A percentile compares a stretch with the other conserved stretches of the same genome.
phyloP scores from a whole-genome alignment of 2,329 filamentous ascomycete genomes.

The Venturia nashicola region DNA sequence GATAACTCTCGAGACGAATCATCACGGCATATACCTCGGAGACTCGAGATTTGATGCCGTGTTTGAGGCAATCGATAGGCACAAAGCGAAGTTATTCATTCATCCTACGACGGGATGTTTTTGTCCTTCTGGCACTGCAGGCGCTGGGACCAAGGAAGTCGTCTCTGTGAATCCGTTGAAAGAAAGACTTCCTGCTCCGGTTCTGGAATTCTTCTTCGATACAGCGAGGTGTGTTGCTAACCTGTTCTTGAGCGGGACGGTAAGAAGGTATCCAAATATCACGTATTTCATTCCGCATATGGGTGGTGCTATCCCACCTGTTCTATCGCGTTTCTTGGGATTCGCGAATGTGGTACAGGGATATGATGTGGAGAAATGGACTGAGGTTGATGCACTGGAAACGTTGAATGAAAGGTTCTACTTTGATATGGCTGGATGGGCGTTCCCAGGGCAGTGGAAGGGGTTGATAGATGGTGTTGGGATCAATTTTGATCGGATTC shows the following conservation, averaged over 20 bases:
- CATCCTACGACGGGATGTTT: slow-evolving; percentile 41
- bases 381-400: slow-evolving; percentile 17
- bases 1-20: slow-evolving; percentile 40
- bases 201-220: slow-evolving; percentile 43
- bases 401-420: slow-evolving; percentile 32
- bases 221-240: slow-evolving; percentile 36
- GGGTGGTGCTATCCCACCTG: slow-evolving; percentile 33
- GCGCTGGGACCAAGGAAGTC: slow-evolving; percentile 9
- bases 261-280: slow-evolving; percentile 33
- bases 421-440: slow-evolving; percentile 41
- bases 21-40: slow-evolving; percentile 40
- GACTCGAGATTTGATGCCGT: slow-evolving; percentile 32
- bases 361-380: slow-evolving; percentile 17
- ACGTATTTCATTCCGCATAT: slow-evolving; percentile 37
- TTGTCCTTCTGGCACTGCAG: slow-evolving; percentile 13
- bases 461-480: slow-evolving; percentile 33
- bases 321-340: slow-evolving; percentile 32
- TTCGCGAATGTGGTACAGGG: slow-evolving; percentile 23
- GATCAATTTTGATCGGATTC: slow-evolving; percentile 24
- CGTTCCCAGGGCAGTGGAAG: slow-evolving; percentile 37
- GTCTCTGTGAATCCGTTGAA: slow-evolving; percentile 18
- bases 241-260: slow-evolving; percentile 35
- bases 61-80: slow-evolving; percentile 35
- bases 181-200: slow-evolving; percentile 30
- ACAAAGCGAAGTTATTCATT: slow-evolving; percentile 39